Base-by-base conservation (phyloP, 2,329 filamentous ascomycete species). In the Phialophora macrospora region DNA sequence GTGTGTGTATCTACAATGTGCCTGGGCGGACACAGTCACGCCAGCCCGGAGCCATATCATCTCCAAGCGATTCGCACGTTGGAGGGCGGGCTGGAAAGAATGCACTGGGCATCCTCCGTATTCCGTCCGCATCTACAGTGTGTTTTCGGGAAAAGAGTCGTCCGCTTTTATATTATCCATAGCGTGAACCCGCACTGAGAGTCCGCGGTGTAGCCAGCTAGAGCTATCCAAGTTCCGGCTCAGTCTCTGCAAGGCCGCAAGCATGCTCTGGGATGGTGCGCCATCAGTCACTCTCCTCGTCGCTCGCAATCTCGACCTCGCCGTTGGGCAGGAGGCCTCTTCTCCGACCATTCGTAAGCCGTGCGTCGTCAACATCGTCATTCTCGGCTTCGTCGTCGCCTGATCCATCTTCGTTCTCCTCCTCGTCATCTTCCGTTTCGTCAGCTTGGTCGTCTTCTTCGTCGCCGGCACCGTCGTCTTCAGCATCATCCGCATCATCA, bases 391-490 rank as follows among this genome's bases (percentile, higher is more conserved):
- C 41, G 3, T 60, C 38, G 28, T 67, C 61, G 30, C 72, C 65
- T 22, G 64, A 65, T 20, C 61, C 63, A 3, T 66, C 57, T 11
- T 66, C 65, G 7, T 73, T 70, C 3, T 73, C 71, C 0, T 72
- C 73, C 4, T 75, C 72, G 0, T 74, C 72, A 5, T 69, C 72
- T 4, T 74, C 71, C 1, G 72, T 72, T 3, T 73, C 70, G 12
- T 70, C 70, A 12, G 64, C 62, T 6, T 67, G 62, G 3, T 64
- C 64, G 24, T 73, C 70, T 20, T 74, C 73, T 2, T 74, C 71
- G 1, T 72, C 72, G 3, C 72, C 70, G 9, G 68, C 70, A 9
- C 64, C 70, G 14, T 74, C 73, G 9, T 71, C 72, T 3, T 65
- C 54, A 2, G 57, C 49, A 26, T 68, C 62, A 28, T 72, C 64